Conservation (phyloP, 352 stramenopile species). For the Globisporangium paddicum region DNA sequence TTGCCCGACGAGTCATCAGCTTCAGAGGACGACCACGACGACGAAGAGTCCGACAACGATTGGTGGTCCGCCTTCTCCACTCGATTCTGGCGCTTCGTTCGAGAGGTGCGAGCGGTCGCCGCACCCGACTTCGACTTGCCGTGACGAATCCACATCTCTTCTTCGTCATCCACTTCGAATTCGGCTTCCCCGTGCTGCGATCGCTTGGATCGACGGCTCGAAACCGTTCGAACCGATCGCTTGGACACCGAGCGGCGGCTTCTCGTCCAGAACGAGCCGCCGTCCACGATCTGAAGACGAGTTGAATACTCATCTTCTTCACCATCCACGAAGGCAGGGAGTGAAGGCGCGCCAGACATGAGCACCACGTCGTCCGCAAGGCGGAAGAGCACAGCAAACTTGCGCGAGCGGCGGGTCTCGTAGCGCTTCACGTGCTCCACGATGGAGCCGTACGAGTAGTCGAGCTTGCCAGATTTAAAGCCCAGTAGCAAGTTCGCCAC, state of each 20-base stretch:
- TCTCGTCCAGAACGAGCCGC: conserved; percentile 16
- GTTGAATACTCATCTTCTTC: conserved; percentile 15
- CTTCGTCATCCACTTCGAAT: background rate
- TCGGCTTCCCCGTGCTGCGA: conserved; percentile 2
- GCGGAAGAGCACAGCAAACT: conserved; percentile 19
- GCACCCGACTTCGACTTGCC: conserved; percentile 3
- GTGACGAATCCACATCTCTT: conserved; percentile 1
- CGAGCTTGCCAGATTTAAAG: conserved; percentile 13
- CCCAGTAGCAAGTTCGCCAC: conserved; percentile 21
- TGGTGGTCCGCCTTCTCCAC: background rate
- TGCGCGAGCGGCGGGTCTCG: background rate
- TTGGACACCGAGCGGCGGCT: conserved; percentile 11
- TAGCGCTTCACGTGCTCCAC: conserved; percentile 11
- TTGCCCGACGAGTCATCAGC: background rate
- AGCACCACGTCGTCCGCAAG: conserved; percentile 34
- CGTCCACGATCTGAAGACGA: conserved; percentile 18
- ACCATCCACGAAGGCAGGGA: background rate
- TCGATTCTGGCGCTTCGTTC: background rate
- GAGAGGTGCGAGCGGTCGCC: background rate
- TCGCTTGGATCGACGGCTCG: conserved; percentile 3
- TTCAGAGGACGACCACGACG: background rate
- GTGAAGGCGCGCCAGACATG: conserved; percentile 17
- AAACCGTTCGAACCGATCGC: conserved; percentile 19
- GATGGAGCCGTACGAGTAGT: conserved; percentile 14
- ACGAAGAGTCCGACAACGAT: background rate